Conservation (phyloP, 108 stramenopile species). For the Nitzschia palea region DNA sequence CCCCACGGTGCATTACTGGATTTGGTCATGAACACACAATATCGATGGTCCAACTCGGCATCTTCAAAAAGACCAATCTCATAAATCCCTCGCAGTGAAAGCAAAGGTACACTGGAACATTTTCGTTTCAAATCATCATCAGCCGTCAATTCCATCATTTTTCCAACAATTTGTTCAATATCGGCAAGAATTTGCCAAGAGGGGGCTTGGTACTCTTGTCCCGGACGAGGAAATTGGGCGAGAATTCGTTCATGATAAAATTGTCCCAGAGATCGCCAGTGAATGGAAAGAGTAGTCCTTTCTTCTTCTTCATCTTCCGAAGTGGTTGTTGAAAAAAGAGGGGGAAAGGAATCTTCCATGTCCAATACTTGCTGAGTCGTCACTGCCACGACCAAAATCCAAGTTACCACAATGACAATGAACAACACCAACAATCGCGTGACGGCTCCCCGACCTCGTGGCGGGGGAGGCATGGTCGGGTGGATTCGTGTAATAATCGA, state of each 20-base stretch:
- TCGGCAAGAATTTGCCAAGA: neutral
- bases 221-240: neutral
- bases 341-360: no score
- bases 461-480: no score
- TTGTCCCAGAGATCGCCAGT: no score
- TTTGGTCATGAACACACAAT: conserved; percentile 23
- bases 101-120: neutral
- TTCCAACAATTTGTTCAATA: neutral
- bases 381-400: no score
- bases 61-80: conserved; percentile 11
- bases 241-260: neutral
- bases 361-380: no score
- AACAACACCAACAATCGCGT: no score
- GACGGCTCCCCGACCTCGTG: no score
- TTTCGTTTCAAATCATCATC: neutral
- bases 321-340: no score
- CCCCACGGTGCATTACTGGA: conserved; percentile 20
- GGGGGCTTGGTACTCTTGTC: neutral
- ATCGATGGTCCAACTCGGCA: conserved; percentile 1
- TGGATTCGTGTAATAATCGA: no score
- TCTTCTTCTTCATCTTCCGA: no score
- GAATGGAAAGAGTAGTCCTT: no score
- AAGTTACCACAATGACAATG: no score
- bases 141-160: neutral
- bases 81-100: conserved; percentile 2